Evolutionary conservation across 2,329 filamentous ascomycete species (phyloP), one percentile per base, ranked within the genome.

Genomic region (Neurospora crassa): DNA sequence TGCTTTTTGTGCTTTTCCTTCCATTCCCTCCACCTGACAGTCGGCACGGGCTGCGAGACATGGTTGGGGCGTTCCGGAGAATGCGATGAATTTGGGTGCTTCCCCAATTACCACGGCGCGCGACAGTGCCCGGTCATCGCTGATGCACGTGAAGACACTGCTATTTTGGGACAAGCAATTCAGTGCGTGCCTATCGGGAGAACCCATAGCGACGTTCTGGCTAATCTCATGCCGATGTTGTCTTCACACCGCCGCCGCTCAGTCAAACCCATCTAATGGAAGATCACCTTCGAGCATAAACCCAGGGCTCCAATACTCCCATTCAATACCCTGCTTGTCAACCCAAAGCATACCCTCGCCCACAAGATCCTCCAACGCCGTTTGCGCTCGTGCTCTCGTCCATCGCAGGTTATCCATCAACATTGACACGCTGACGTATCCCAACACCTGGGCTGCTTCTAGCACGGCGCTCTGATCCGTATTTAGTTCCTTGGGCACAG

Each of bases 281-380:
- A 34, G 53, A 63, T 63, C 29, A 8, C 53, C 53, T 18, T 84
- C 84, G 2, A 84, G 79, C 84, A 94, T 92, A 73, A 92, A 92
- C 0, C 90, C 89, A 0, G 92, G 92, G 72, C 89, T 92, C 96
- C 96, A 99, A 77, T 97, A 99, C 81, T 98, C 94, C 80, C 90
- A 94, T 82, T 98, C 95, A 7, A 88, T 85, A 11, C 83, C 90
- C 82, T 97, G 94, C 75, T 88, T 89, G 81, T 99, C 96, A 6
- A 98, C 89, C 96, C 96, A 99, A 16, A 99, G 88, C 84, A 99
- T 88, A 69, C 94, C 93, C 77, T 96, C 93, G 0, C 91, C 90
- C 69, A 98, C 85, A 42, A 99, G 83, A 80, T 99, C 96, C 73
- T 97, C 93, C 69, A 98, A 87, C 1, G 95, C 94, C 0, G 96